Conservation (phyloP, 2,329 filamentous ascomycete species). For the Podosphaera fusca region DNA sequence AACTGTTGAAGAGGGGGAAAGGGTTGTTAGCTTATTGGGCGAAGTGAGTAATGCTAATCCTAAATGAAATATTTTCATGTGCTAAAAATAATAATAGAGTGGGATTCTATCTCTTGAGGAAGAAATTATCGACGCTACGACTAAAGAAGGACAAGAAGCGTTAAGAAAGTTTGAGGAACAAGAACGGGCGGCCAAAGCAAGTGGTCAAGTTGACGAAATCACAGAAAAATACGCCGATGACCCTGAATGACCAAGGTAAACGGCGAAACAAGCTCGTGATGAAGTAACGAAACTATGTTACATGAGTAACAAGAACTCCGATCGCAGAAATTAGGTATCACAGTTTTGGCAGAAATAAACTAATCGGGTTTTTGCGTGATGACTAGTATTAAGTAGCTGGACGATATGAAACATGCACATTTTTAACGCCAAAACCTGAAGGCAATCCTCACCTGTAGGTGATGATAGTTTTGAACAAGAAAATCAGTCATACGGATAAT, state of each 20-base stretch:
- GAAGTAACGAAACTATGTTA: neutral
- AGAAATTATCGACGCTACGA: constrained; percentile 86
- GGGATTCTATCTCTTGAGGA: constrained; percentile 81
- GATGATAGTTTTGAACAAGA: too few species aligned
- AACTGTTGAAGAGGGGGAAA: constrained; percentile 71
- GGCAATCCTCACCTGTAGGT: neutral
- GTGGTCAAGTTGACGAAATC: constrained; percentile 5
- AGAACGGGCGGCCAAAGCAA: constrained; percentile 16
- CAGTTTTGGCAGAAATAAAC: too few species aligned
- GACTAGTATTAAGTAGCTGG: too few species aligned
- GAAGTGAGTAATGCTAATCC: constrained; percentile 25
- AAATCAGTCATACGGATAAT: too few species aligned
- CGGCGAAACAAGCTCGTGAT: neutral
- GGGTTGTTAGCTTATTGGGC: constrained; percentile 57
- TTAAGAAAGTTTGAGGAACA: constrained; percentile 48
- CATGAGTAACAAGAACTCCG: neutral
- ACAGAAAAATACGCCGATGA: constrained; percentile 14
- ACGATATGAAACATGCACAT: neutral
- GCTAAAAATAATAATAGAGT: constrained; percentile 24
- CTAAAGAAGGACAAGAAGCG: constrained; percentile 58
- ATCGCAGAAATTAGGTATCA: too few species aligned
- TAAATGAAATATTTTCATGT: neutral
- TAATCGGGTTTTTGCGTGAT: too few species aligned
- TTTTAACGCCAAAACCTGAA: neutral
- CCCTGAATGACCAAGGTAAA: constrained; percentile 13